These are phyloP conservation scores for Solanum neorickii DNA, from an alignment of 257 asterid genomes.

Conservation along the genomic window DNA sequence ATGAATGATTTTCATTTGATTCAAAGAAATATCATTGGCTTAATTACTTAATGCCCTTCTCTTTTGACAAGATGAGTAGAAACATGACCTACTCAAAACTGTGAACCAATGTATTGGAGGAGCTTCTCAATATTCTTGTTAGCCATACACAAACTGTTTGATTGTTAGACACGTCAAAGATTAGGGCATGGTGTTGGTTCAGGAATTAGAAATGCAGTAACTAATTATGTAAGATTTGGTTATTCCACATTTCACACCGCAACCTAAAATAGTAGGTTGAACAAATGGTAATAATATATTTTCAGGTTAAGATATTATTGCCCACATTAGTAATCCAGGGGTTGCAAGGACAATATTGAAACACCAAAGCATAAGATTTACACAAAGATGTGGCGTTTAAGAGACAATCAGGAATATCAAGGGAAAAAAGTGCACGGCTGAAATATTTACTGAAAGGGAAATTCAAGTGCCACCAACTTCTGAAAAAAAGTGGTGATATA, in stretches of 20 bases:
- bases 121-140: too few species aligned
- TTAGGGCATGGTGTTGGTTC: not conserved
- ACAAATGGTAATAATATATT: not conserved
- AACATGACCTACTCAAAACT: too few species aligned
- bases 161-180: too few species aligned
- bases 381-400: not conserved
- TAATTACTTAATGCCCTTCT: too few species aligned
- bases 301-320: not conserved
- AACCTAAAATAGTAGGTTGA: not conserved
- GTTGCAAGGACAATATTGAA: not conserved
- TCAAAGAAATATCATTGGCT: not conserved
- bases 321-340: not conserved
- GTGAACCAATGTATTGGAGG: too few species aligned
- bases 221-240: not conserved
- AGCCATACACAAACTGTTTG: too few species aligned
- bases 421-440: not conserved
- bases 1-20: not conserved
- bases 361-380: not conserved
- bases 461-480: not conserved
- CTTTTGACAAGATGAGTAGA: too few species aligned
- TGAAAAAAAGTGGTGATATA: not conserved
- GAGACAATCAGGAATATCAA: not conserved
- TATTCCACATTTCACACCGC: not conserved
- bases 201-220: not conserved
- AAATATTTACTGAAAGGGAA: not conserved